phyloP scores from a whole-genome alignment of 208 protist genomes.

The Leishmania tropica region DNA sequence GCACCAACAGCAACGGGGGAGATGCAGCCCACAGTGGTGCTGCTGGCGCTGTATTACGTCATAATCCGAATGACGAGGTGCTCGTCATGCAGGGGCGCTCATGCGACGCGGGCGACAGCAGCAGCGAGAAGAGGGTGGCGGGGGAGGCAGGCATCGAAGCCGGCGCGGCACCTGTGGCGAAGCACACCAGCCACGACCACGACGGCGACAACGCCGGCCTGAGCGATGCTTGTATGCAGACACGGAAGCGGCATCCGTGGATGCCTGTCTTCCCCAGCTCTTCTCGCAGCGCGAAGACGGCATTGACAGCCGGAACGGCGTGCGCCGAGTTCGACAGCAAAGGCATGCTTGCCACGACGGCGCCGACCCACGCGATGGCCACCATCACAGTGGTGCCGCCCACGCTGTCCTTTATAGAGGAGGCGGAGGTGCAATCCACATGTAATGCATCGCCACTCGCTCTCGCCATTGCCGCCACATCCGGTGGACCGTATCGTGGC shows the following conservation, averaged over 20 bases:
- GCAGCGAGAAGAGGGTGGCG: not conserved
- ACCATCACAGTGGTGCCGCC: constrained; percentile 7
- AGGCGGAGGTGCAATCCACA: not conserved
- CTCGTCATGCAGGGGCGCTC: not conserved
- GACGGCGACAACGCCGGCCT: not conserved
- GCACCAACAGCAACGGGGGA: not conserved
- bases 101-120: not conserved
- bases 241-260: constrained; percentile 6
- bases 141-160: not conserved
- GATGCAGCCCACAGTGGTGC: not conserved
- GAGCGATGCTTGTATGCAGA: not conserved
- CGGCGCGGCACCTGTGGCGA: not conserved
- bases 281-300: not conserved
- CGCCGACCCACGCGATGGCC: not conserved
- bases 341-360: not conserved
- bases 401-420: not conserved
- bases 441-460: not conserved
- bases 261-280: not conserved
- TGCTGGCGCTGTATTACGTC: not conserved
- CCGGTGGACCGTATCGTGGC: not conserved
- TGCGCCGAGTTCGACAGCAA: not conserved
- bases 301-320: not conserved
- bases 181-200: not conserved
- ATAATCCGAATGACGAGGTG: not conserved
- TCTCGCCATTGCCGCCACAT: not conserved